These are phyloP conservation scores for Mrakia blollopis DNA, from an alignment of 768 basidiomycete species.

Conservation along the genomic window DNA sequence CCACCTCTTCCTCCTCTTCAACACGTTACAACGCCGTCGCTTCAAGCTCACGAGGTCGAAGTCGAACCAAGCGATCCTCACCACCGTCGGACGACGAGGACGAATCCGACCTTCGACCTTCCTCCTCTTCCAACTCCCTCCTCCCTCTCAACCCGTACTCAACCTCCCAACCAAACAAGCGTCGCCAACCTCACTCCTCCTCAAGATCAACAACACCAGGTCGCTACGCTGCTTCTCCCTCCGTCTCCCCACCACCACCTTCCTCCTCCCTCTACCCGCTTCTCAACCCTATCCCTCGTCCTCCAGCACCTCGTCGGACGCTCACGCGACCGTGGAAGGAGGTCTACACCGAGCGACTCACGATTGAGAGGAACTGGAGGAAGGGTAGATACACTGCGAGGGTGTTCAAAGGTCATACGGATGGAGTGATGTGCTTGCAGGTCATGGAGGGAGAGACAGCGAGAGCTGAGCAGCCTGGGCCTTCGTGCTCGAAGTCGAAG, in stretches of 20 bases:
- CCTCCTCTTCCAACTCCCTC: background rate
- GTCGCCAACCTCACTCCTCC: background rate
- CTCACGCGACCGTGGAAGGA: slow-evolving; percentile 91
- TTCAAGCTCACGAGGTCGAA: background rate
- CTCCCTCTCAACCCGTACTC: background rate
- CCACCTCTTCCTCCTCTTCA: background rate
- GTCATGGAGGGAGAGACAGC: slow-evolving; percentile 26
- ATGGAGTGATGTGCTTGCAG: slow-evolving; percentile 96
- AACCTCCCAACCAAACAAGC: background rate
- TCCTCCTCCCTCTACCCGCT: slow-evolving; percentile 9
- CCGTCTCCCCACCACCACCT: slow-evolving; percentile 9
- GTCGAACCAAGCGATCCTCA: slow-evolving; percentile 6
- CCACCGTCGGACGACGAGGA: slow-evolving; percentile 20
- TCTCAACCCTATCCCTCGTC: background rate
- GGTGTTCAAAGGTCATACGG: slow-evolving; percentile 84
- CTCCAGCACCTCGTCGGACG: slow-evolving; percentile 19
- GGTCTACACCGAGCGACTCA: slow-evolving; percentile 95
- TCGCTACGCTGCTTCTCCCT: slow-evolving; percentile 4
- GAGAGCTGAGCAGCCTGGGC: slow-evolving; percentile 2
- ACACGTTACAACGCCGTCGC: slow-evolving; percentile 6
- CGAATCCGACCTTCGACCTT: background rate
- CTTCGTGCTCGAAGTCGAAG: slow-evolving; percentile 3
- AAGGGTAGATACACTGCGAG: slow-evolving; percentile 80
- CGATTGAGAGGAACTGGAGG: slow-evolving; percentile 94
- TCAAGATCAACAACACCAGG: background rate